Conservation (phyloP, 2,329 filamentous ascomycete species). For the Aspergillus ustus region DNA sequence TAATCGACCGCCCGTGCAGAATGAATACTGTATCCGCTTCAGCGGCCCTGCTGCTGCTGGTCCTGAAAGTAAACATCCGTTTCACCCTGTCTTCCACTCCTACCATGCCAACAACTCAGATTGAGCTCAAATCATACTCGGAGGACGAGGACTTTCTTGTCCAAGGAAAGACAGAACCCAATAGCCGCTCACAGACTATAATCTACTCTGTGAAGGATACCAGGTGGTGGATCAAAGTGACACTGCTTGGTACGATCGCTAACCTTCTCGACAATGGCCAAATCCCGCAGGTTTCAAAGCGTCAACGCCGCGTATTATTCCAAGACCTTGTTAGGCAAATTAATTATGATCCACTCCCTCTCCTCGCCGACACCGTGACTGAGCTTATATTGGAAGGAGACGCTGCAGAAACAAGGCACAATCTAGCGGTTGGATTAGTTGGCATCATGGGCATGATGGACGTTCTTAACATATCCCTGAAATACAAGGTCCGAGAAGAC, state of each 20-base stretch:
- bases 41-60: no score
- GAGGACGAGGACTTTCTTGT: slow-evolving; percentile 16
- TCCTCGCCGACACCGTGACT: slow-evolving; percentile 27
- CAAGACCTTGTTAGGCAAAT: slow-evolving; percentile 23
- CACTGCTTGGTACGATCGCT: slow-evolving; percentile 15
- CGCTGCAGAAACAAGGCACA: neutral
- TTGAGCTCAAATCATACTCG: slow-evolving; percentile 17
- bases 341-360: slow-evolving; percentile 20
- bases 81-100: neutral
- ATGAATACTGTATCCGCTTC: no score
- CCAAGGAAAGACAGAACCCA: slow-evolving; percentile 4
- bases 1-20: no score
- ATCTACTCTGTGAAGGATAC: slow-evolving; percentile 22
- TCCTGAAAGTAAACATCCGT: no score
- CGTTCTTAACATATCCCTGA: slow-evolving; percentile 7
- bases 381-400: slow-evolving; percentile 23
- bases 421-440: slow-evolving; percentile 1
- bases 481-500: slow-evolving; percentile 19
- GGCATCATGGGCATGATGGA: slow-evolving; percentile 3
- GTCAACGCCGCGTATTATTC: slow-evolving; percentile 21
- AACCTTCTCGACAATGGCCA: slow-evolving; percentile 9
- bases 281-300: slow-evolving; percentile 17
- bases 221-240: slow-evolving; percentile 28
- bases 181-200: slow-evolving; percentile 19
- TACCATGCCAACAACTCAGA: neutral